phyloP scores from a whole-genome alignment of 83 land plant genomes.

The Picea abies region DNA sequence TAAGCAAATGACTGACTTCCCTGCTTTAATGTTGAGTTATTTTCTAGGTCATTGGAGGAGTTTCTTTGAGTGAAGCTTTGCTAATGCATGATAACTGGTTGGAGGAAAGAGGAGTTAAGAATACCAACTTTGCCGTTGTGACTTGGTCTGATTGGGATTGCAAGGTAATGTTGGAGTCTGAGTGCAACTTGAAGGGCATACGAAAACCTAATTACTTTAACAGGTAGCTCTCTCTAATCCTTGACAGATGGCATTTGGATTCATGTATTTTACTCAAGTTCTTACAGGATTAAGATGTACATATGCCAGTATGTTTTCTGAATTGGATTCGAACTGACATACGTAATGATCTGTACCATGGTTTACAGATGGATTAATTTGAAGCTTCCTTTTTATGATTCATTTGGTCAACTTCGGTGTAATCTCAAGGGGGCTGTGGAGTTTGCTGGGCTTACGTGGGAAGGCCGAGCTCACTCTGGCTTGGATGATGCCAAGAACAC shows the following conservation, averaged over 20 bases:
- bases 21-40: background rate
- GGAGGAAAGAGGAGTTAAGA: conserved; percentile 85
- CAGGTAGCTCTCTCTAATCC: conserved; percentile 37
- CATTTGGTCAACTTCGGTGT: conserved; percentile 60
- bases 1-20: too few species aligned
- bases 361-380: conserved; percentile 87
- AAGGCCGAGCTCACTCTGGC: conserved; percentile 94
- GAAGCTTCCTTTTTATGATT: conserved; percentile 67
- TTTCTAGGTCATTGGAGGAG: conserved; percentile 77
- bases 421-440: conserved; percentile 83
- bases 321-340: too few species aligned
- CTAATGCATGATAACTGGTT: conserved; percentile 91
- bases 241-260: background rate
- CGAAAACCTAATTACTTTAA: conserved; percentile 88
- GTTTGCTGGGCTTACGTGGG: conserved; percentile 74
- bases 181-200: conserved; percentile 77
- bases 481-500: conserved; percentile 93
- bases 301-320: too few species aligned
- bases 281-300: too few species aligned
- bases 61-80: conserved; percentile 76
- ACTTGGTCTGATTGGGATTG: conserved; percentile 99
- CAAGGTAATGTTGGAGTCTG: conserved; percentile 82
- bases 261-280: background rate
- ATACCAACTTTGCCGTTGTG: conserved; percentile 78
- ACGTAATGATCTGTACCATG: background rate